Percentiles rank a stretch among this genome's conserved stretches.
These are phyloP conservation scores for Aspergillus japonicus DNA, from an alignment of 2,329 filamentous ascomycete genomes.

Conservation along the genomic window DNA sequence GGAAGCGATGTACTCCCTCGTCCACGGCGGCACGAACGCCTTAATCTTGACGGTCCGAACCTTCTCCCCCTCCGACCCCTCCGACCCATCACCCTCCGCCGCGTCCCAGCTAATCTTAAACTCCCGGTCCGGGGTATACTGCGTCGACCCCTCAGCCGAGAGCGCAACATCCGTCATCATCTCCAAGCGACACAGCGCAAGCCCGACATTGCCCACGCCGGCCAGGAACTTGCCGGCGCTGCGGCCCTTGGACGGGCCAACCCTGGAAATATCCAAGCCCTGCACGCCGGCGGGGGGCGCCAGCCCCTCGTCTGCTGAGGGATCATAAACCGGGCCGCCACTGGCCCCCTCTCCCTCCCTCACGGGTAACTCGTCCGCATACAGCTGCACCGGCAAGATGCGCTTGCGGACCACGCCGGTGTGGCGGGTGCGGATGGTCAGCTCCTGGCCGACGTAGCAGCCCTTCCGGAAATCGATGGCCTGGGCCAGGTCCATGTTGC, in stretches of 20 bases:
- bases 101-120: slow-evolving; percentile 57
- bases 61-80: neutral
- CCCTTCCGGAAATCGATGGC: slow-evolving; percentile 93
- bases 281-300: neutral
- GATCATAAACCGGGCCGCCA: slow-evolving; percentile 35
- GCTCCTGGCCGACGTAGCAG: slow-evolving; percentile 94
- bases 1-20: slow-evolving; percentile 45
- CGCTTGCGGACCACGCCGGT: slow-evolving; percentile 90
- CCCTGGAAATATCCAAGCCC: slow-evolving; percentile 55
- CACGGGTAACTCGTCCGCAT: slow-evolving; percentile 41
- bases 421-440: slow-evolving; percentile 93
- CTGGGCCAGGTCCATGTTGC: slow-evolving; percentile 80
- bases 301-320: slow-evolving; percentile 29
- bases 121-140: slow-evolving; percentile 60
- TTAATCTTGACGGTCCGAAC: slow-evolving; percentile 59
- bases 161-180: slow-evolving; percentile 81
- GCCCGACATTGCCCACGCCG: slow-evolving; percentile 79
- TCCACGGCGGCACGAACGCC: slow-evolving; percentile 83
- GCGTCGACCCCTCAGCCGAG: slow-evolving; percentile 61
- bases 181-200: slow-evolving; percentile 83
- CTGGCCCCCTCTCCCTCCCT: slow-evolving; percentile 46
- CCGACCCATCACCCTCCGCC: slow-evolving; percentile 34
- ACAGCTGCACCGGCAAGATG: slow-evolving; percentile 76
- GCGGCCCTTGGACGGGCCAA: slow-evolving; percentile 56
- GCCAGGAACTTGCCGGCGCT: slow-evolving; percentile 77